These are phyloP conservation scores for Populus hybrid DNA, from an alignment of 441 rosid genomes.

Conservation along the genomic window DNA sequence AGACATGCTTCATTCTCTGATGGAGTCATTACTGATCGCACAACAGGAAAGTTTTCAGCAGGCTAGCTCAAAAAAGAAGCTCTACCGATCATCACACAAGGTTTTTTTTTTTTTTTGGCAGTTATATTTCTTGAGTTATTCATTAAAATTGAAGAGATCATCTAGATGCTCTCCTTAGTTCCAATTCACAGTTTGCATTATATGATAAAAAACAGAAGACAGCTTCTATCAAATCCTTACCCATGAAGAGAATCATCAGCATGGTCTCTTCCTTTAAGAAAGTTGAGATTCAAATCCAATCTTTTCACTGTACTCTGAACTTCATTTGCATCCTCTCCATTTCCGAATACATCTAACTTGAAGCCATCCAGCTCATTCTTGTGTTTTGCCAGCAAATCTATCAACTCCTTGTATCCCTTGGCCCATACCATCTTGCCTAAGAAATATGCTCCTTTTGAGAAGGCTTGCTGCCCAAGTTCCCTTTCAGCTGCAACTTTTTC, in stretches of 20 bases:
- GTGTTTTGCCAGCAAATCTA: conserved; percentile 77
- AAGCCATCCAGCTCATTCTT: conserved; percentile 76
- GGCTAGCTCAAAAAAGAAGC: background rate
- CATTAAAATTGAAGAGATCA: background rate
- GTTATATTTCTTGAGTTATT: background rate
- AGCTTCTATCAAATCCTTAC: conserved; percentile 36
- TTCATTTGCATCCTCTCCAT: conserved; percentile 91
- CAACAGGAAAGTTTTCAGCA: background rate
- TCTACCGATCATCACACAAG: background rate
- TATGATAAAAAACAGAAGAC: background rate
- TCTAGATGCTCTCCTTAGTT: background rate
- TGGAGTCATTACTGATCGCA: background rate
- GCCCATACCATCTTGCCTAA: conserved; percentile 99
- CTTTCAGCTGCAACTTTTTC: conserved; percentile 75
- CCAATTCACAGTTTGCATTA: background rate
- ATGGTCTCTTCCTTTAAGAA: conserved; percentile 90
- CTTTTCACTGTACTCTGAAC: conserved; percentile 72
- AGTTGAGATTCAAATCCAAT: conserved; percentile 72
- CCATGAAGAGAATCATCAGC: conserved; percentile 91
- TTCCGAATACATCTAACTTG: conserved; percentile 89
- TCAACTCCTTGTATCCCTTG: conserved; percentile 91
- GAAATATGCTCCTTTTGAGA: conserved; percentile 95
- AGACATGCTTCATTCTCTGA: background rate
- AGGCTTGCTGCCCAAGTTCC: conserved; percentile 87
- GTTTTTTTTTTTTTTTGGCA: background rate